Evolutionary conservation across 2,329 filamentous ascomycete species (phyloP).

Genomic region (Hysterium pulicare): DNA sequence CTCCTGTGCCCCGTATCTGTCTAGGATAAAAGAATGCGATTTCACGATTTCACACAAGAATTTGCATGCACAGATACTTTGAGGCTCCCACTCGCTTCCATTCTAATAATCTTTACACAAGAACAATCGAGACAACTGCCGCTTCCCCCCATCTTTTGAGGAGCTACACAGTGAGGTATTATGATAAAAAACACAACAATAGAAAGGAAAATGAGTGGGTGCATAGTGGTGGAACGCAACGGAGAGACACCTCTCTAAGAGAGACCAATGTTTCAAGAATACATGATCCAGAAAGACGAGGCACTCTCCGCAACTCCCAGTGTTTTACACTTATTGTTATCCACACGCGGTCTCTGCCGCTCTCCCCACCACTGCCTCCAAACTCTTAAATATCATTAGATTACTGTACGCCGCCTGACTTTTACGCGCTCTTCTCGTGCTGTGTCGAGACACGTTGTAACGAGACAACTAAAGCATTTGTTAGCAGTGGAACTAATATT

Average conservation of each 20-base stretch:
- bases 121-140: conserved; percentile 7
- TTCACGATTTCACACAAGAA: too few species aligned
- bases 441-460: conserved; percentile 87
- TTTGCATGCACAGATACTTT: background rate
- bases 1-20: background rate
- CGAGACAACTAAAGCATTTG: conserved; percentile 64
- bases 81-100: conserved; percentile 8
- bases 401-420: conserved; percentile 9
- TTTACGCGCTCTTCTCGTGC: conserved; percentile 81
- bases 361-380: background rate
- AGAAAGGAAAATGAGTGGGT: conserved; percentile 12
- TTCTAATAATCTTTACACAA: conserved; percentile 12
- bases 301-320: background rate
- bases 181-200: conserved; percentile 6
- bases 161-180: conserved; percentile 8
- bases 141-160: background rate
- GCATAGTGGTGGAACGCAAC: conserved; percentile 3
- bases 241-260: background rate
- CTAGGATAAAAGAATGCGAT: background rate
- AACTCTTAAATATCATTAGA: conserved; percentile 16
- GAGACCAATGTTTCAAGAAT: background rate
- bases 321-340: background rate
- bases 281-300: background rate
- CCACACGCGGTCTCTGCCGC: background rate
- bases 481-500: conserved; percentile 45